Percentiles rank a stretch among this genome's conserved stretches.
Evolutionary conservation across 768 basidiomycete species (phyloP).

Genomic region (Mycena maculata): DNA sequence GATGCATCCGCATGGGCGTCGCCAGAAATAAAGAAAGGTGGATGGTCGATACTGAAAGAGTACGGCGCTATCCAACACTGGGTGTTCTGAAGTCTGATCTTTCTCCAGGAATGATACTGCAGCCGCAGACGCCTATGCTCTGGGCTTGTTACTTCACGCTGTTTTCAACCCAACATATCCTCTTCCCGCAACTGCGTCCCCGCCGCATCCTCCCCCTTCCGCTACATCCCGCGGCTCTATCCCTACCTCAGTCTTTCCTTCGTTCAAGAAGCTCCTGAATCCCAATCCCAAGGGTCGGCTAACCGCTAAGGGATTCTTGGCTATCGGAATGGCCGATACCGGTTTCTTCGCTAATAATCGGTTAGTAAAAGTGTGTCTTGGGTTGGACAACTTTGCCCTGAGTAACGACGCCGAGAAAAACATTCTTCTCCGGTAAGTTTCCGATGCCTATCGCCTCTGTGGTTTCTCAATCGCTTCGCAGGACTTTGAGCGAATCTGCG

Average conservation of each 20-base stretch:
- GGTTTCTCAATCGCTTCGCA: constrained; percentile 42
- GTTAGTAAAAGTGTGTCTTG: constrained; percentile 85
- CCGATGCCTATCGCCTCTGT: not conserved
- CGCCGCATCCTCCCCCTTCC: constrained; percentile 83
- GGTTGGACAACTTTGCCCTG: constrained; percentile 87
- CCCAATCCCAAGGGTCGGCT: constrained; percentile 87
- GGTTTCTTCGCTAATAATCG: constrained; percentile 90
- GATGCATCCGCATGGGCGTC: constrained; percentile 71
- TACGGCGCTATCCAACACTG: constrained; percentile 48
- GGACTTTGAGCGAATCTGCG: constrained; percentile 82
- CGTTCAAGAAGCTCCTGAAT: constrained; percentile 89
- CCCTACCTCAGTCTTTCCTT: constrained; percentile 77
- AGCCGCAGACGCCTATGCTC: constrained; percentile 86
- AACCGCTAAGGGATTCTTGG: constrained; percentile 80
- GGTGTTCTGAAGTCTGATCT: not conserved
- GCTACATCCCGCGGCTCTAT: constrained; percentile 82
- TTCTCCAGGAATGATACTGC: constrained; percentile 60
- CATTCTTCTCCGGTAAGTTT: constrained; percentile 70
- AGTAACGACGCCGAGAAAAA: constrained; percentile 85
- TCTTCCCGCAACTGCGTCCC: constrained; percentile 71
- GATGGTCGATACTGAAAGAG: constrained; percentile 89
- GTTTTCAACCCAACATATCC: constrained; percentile 91
- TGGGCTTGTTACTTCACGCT: constrained; percentile 86
- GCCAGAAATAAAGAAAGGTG: constrained; percentile 90
- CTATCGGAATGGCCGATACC: constrained; percentile 79